Conservation (phyloP, 2,329 filamentous ascomycete species). For the Cercospora citrullina region DNA sequence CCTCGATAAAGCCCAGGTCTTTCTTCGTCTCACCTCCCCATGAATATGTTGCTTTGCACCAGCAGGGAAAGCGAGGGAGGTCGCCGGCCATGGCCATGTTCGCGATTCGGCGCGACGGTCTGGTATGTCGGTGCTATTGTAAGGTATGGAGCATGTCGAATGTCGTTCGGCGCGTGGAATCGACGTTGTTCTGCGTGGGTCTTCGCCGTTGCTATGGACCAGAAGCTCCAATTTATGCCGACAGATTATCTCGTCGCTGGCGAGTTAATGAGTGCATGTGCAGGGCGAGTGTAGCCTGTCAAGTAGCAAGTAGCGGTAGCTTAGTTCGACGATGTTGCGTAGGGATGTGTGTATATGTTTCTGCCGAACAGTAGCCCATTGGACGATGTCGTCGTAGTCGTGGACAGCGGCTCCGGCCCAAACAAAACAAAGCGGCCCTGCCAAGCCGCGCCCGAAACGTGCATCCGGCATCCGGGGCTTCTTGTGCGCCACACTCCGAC, state of each 20-base stretch:
- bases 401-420: background rate
- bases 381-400: background rate
- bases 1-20: constrained; percentile 95
- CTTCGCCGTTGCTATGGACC: constrained; percentile 14
- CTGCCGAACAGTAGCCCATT: background rate
- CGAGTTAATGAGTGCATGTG: background rate
- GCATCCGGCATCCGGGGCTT: background rate
- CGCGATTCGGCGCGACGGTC: constrained; percentile 7
- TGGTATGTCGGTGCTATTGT: constrained; percentile 3
- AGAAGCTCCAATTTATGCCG: background rate
- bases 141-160: constrained; percentile 14
- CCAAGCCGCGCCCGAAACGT: background rate
- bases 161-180: background rate
- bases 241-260: background rate
- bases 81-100: constrained; percentile 23
- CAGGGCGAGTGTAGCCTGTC: background rate
- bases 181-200: constrained; percentile 8
- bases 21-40: constrained; percentile 67
- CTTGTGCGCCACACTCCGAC: background rate
- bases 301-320: constrained; percentile 1
- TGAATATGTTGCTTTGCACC: constrained; percentile 45
- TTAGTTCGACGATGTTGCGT: background rate
- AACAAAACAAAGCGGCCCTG: background rate
- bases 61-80: constrained; percentile 41
- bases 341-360: background rate